phyloP scores from a whole-genome alignment of 1,284 basidiomycete species.

The Phylloboletellus chloephorus region DNA sequence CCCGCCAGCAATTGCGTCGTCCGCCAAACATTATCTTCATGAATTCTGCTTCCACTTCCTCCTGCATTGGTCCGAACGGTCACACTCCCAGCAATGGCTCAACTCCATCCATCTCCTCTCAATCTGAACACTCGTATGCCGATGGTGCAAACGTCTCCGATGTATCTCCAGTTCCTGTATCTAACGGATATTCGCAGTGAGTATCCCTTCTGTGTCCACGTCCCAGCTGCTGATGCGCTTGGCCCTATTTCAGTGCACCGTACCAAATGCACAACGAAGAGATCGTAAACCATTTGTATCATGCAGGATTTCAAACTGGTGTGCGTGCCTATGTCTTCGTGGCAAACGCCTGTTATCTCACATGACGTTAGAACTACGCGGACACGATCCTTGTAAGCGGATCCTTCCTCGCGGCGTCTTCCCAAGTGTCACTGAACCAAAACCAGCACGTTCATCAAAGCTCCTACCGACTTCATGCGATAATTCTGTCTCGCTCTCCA shows the following conservation, averaged over 20 bases:
- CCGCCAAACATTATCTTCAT: slow-evolving; percentile 15
- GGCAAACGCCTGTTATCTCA: slow-evolving; percentile 10
- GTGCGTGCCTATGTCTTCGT: slow-evolving; percentile 41
- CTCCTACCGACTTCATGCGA: slow-evolving; percentile 69
- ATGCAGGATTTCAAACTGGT: slow-evolving; percentile 72
- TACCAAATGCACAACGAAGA: slow-evolving; percentile 62
- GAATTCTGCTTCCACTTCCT: slow-evolving; percentile 24
- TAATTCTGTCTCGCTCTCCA: slow-evolving; percentile 81
- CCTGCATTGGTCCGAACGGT: slow-evolving; percentile 20
- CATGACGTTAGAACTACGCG: slow-evolving; percentile 60
- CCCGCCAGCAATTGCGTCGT: slow-evolving; percentile 3
- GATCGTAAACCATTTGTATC: slow-evolving; percentile 70
- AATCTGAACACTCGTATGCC: slow-evolving; percentile 19
- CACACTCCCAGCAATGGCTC: slow-evolving; percentile 23
- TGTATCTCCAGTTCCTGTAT: slow-evolving; percentile 21
- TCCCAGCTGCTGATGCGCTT: slow-evolving; percentile 11
- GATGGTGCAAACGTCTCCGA: slow-evolving; percentile 21
- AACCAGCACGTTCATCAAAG: slow-evolving; percentile 68
- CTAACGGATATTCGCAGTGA: slow-evolving; percentile 43
- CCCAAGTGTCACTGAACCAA: slow-evolving; percentile 15
- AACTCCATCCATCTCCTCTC: slow-evolving; percentile 14
- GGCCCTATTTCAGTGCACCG: slow-evolving; percentile 33
- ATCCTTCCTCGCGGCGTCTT: slow-evolving; percentile 11
- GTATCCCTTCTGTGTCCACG: slow-evolving; percentile 19
- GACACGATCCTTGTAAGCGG: slow-evolving; percentile 67